Base-by-base conservation (phyloP, 805 yeast genomes). In the Brettanomyces custersianus region DNA sequence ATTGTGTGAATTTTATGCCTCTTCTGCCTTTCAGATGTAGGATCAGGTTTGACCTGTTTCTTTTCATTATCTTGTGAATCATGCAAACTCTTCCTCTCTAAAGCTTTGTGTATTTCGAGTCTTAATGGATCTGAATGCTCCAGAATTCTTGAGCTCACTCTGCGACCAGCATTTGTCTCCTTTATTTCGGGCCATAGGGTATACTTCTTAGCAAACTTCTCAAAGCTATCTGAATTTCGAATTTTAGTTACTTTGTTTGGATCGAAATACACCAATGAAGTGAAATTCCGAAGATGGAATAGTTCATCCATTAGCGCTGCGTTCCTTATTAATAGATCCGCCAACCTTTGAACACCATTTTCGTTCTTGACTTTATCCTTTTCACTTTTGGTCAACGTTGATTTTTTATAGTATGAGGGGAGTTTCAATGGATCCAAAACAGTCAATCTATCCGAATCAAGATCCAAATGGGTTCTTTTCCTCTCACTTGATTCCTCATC, bases 231-330 rank as follows among this genome's bases (percentile, higher is more conserved):
- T 2, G 66, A 60, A 3, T 38, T 37, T 34, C 37, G 40, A 33
- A 37, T 43, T 13, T 60, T 62, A 8, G 59, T 48, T 2, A 63
- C 61, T 7, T 48, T 43, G 12, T 53, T 47, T 0, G 87, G 87
- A 43, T 78, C 70, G 70, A 77, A 81, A 15, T 72, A 73, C 0
- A 68, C 72, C 29, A 80, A 51, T 1, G 84, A 74, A 16, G 75
- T 72, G 49, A 69, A 80, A 44, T 77, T 73, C 38, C 66, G 59
- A 20, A 81, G 55, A 49, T 80, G 85, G 46, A 74, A 80, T 15
- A 80, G 56, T 48, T 81, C 87, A 41, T 75, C 73, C 0, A 73
- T 61, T 19, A 72, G 52, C 4, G 70, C 35, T 34, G 70, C 72
- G 51, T 72, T 73, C 26, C 65, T 57, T 12, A 68, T 54, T 25